Evolutionary conservation across 306 rosid genomes (phyloP), one percentile per base, ranked within the genome.

Genomic region (Lathyrus tuberosus): DNA sequence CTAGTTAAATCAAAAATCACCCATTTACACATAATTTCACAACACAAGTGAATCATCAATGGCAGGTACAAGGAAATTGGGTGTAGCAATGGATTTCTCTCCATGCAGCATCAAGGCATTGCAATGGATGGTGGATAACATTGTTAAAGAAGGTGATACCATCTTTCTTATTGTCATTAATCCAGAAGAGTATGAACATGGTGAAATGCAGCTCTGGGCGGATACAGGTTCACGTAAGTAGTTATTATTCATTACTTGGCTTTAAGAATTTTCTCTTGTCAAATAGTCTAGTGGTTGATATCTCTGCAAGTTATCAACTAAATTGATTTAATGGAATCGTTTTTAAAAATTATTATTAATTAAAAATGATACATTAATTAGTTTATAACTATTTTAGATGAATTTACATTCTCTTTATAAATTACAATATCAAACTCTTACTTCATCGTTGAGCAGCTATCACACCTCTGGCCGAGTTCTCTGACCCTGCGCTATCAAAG

Each of bases 71-170:
- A 81, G 91, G 52, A 88, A 88, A 86, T 47, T 91, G 2, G 99
- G 96, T 11, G 91, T 94, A 74, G 99, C 96, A 0, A 69, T 94
- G 43, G 99, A 94, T 84, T 94, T 91, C 92, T 94, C 99, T 1
- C 56, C 82, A 1, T 91, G 96, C 73, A 87, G 97, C 88, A 60
- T 35, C 46, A 78, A 57, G 46, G 96, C 99, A 2, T 82, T 94
- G 6, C 60, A 68, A 64, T 94, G 99, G 99, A 72, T 96, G 1
- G 65, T 91, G 49, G 97, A 94, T 61, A 91, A 94, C 79, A 15
- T 88, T 2, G 65, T 58, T 60, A 86, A 82, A 53, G 79, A 94
- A 41, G 97, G 96, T 1, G 99, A 94, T 69, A 74, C 77, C 58
- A 83, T 94, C 44, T 69, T 94, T 65, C 88, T 94, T 35, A 10